Percentiles rank a stretch among this genome's conserved stretches.
Conservation (phyloP, 495 filamentous ascomycete species). For the Neurospora cerealis region DNA sequence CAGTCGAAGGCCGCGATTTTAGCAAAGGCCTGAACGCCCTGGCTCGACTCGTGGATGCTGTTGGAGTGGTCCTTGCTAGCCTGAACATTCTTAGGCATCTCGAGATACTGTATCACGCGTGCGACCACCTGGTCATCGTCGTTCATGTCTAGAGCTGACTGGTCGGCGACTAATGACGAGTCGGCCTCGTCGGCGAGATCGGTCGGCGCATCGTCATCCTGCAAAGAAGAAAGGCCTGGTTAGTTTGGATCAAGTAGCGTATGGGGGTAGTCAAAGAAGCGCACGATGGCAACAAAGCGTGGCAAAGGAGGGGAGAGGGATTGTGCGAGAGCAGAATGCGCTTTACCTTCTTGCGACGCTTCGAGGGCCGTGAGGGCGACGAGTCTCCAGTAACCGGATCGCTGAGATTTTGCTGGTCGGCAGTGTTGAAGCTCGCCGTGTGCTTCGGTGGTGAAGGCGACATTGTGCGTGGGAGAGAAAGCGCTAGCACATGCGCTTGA, state of each 20-base stretch:
- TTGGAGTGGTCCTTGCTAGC: conserved; percentile 69
- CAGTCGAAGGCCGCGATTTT: conserved; percentile 86
- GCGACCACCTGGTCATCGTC: conserved; percentile 59
- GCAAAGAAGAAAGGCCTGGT: neutral
- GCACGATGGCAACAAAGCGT: conserved; percentile 1
- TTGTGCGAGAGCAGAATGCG: conserved; percentile 7
- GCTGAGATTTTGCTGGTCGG: conserved; percentile 17
- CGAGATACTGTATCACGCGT: conserved; percentile 60
- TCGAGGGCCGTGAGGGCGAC: conserved; percentile 61
- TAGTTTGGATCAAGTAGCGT: neutral
- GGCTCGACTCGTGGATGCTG: conserved; percentile 55
- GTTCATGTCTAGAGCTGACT: conserved; percentile 32
- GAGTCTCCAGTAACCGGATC: conserved; percentile 38
- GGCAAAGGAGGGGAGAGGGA: conserved; percentile 13
- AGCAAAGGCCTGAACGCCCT: conserved; percentile 79
- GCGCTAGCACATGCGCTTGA: conserved; percentile 13
- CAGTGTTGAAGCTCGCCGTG: conserved; percentile 29
- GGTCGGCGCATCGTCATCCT: conserved; percentile 12
- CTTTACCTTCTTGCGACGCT: conserved; percentile 65
- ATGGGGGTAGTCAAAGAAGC: neutral
- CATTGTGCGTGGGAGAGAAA: neutral
- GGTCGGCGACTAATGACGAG: conserved; percentile 38
- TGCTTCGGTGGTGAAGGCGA: conserved; percentile 38
- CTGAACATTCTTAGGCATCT: conserved; percentile 46
- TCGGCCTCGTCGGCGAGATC: conserved; percentile 29